Evolutionary conservation across 352 stramenopile species (phyloP), one percentile per base, ranked within the genome.

Genomic region (Halophytophthora polymorphica): DNA sequence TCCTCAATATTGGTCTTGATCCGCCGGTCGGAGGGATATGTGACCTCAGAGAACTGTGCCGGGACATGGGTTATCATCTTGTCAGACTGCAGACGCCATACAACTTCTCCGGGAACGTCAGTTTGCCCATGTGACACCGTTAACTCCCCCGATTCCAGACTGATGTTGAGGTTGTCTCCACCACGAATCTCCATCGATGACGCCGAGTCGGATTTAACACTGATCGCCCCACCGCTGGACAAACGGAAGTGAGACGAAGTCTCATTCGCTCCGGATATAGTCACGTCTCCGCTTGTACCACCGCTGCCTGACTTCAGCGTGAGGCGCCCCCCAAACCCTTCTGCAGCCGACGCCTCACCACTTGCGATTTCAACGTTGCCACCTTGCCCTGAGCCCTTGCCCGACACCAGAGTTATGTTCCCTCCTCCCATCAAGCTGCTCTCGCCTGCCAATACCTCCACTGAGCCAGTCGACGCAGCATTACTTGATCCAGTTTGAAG

Each of bases 1-100:
- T 88, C 71, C 53, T 79, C 50, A 35, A 98, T 96, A 56, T 97
- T 71, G 15, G 90, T 88, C 64, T 98, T 98, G 56, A 98, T 97
- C 48, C 94, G 68, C 6, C 66, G 59, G 71, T 98, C 94, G 3
- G 92, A 98, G 21, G 91, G 88, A 59, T 96, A 97, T 7, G 82
- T 85, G n/a, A 97, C 56, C n/a, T 86, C 69, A 31, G 88, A 95
- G 8, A 97, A 88, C 66, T 97, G 88, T 14, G 95, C 64, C 35
- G 85, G 88, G 4, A 97, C 74, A 51, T 85, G 73, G 18, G 61
- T 83, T 8, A 89, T 69, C 53, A 76, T 71, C 45, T 85, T 80
- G 44, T 83, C 62, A n/a, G 64, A 28, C 46, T 86, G 73, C 2
- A 89, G 31, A 33, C 75, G 70, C 56, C 61, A 77, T 23, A 80